Conservation (phyloP, 1,139 yeast genomes). For the Candida tetrigidarum region DNA sequence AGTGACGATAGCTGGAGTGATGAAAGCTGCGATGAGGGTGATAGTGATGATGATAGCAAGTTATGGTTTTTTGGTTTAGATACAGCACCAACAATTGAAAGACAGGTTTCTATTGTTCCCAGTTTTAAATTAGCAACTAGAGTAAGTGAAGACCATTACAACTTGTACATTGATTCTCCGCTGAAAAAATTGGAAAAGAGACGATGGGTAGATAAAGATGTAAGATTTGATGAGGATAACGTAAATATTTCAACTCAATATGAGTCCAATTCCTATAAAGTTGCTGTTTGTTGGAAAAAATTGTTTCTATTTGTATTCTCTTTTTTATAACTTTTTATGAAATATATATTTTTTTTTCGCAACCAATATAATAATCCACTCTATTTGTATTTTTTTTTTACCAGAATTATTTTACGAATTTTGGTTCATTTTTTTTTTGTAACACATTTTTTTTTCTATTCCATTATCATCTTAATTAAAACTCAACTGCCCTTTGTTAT, state of each 20-base stretch:
- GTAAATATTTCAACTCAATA: background rate
- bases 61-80: constrained; percentile 15
- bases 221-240: background rate
- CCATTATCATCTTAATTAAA: background rate
- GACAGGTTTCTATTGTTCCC: constrained; percentile 5
- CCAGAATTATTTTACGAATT: background rate
- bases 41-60: constrained; percentile 5
- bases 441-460: background rate
- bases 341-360: constrained; percentile 1
- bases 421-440: background rate
- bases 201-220: background rate
- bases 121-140: constrained; percentile 7
- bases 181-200: background rate
- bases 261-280: background rate
- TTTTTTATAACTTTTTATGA: background rate
- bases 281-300: background rate
- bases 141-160: constrained; percentile 6
- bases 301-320: background rate
- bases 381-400: too few relatives aligned
- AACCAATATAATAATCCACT: constrained; percentile 1
- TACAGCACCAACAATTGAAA: background rate
- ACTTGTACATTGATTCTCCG: constrained; percentile 7
- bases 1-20: constrained; percentile 4
- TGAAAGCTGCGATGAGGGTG: too few relatives aligned
- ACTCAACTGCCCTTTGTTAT: background rate